These are phyloP conservation scores for Isatis lusitanica DNA, from an alignment of 441 rosid species.

Conservation along the genomic window DNA sequence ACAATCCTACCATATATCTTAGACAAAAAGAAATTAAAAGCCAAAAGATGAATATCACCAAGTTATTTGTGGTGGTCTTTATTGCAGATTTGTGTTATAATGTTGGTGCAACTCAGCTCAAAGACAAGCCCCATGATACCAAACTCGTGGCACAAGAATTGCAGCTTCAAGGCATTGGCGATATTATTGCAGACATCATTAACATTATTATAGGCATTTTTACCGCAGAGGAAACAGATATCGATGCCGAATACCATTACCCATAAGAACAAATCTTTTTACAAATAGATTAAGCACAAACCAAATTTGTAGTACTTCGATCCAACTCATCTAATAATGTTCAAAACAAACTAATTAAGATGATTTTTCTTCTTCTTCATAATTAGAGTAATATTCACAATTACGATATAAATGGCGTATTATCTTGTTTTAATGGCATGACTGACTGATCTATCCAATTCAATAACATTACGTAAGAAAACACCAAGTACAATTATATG, in stretches of 20 bases:
- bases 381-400: too few relatives aligned
- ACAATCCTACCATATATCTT: background rate
- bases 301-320: too few relatives aligned
- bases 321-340: too few relatives aligned
- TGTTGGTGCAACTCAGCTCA: slow-evolving; percentile 2
- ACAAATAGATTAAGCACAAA: too few relatives aligned
- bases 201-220: background rate
- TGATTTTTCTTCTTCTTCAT: too few relatives aligned
- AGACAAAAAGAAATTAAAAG: background rate
- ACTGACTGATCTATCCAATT: background rate
- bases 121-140: background rate
- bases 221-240: too few relatives aligned
- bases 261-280: too few relatives aligned
- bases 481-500: background rate
- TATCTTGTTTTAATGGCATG: background rate
- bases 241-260: too few relatives aligned
- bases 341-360: too few relatives aligned
- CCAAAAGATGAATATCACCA: background rate
- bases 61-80: slow-evolving; percentile 7
- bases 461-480: background rate
- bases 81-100: slow-evolving; percentile 3
- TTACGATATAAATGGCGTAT: background rate
- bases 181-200: background rate
- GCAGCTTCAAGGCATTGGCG: background rate
- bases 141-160: background rate